Conservation (phyloP, 441 rosid species). For the Erodium texanum region DNA sequence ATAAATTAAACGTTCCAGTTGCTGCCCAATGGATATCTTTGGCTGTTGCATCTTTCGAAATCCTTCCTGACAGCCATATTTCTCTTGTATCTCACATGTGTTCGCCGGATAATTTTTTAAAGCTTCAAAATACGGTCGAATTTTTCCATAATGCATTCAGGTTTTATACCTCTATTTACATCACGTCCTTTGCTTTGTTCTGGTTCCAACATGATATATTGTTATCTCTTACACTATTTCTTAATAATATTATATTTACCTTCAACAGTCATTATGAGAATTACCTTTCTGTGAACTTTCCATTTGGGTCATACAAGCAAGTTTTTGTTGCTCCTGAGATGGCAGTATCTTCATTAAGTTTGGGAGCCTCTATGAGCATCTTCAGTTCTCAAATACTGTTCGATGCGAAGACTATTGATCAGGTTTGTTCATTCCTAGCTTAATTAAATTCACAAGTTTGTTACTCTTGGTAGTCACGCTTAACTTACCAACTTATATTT, state of each 20-base stretch:
- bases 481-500: not conserved
- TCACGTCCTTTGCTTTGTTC: slow-evolving; percentile 14
- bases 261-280: slow-evolving; percentile 78
- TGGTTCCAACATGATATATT: slow-evolving; percentile 10
- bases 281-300: slow-evolving; percentile 79
- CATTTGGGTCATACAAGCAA: slow-evolving; percentile 89
- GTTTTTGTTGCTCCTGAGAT: slow-evolving; percentile 83
- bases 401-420: slow-evolving; percentile 87
- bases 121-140: slow-evolving; percentile 68
- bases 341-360: slow-evolving; percentile 56
- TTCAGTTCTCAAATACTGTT: slow-evolving; percentile 76
- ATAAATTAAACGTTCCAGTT: slow-evolving; percentile 72
- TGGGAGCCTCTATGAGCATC: slow-evolving; percentile 80
- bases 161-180: slow-evolving; percentile 32
- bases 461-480: not conserved
- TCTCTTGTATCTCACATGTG: slow-evolving; percentile 73
- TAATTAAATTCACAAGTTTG: not conserved
- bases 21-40: slow-evolving; percentile 78
- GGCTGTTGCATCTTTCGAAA: slow-evolving; percentile 82
- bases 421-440: slow-evolving; percentile 39
- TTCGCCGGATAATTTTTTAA: slow-evolving; percentile 44
- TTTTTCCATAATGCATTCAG: slow-evolving; percentile 87
- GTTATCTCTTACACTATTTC: slow-evolving; percentile 10
- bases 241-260: slow-evolving; percentile 20
- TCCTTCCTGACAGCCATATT: slow-evolving; percentile 63